Percentiles rank a stretch among this genome's conserved stretches.
Evolutionary conservation across 768 basidiomycete genomes (phyloP).

Genomic region (Tricholoma saponaceum): DNA sequence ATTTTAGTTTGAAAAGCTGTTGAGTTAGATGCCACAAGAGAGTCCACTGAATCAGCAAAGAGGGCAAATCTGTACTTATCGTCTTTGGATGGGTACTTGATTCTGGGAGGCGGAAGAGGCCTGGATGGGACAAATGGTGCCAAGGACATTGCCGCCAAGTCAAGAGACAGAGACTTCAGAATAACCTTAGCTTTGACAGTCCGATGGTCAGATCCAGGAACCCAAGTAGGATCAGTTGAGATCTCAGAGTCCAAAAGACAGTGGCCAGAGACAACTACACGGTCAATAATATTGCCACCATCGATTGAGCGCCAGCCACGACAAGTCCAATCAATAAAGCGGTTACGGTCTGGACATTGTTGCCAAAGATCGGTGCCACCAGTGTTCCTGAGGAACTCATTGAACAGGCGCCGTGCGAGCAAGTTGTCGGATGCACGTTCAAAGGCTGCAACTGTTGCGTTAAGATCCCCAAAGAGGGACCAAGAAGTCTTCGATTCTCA

Average conservation of each 20-base stretch:
- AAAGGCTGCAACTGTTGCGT: conserved; percentile 9
- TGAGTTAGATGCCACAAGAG: neutral
- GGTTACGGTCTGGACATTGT: conserved; percentile 1
- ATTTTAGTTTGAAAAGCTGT: neutral
- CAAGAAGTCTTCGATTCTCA: too few relatives aligned
- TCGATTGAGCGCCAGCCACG: neutral
- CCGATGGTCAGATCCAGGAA: conserved; percentile 5
- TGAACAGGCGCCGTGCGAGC: neutral
- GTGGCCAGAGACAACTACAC: conserved; percentile 10
- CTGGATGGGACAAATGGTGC: too few relatives aligned
- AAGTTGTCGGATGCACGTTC: conserved; percentile 8
- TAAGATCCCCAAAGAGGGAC: conserved; percentile 15
- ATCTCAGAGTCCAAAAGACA: conserved; percentile 5
- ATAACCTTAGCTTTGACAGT: neutral
- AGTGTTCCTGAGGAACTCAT: conserved; percentile 7
- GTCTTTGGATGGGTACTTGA: too few relatives aligned
- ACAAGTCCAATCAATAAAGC: conserved; percentile 13
- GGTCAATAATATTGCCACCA: conserved; percentile 19
- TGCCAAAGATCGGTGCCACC: conserved; percentile 14
- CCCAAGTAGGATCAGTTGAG: neutral
- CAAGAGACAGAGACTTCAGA: neutral
- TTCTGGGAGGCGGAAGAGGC: too few relatives aligned
- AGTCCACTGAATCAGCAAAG: neutral
- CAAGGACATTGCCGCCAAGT: neutral
- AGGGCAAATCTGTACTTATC: neutral